Conservation (phyloP, 163 green algal species). For the Scenedesmus sp. region DNA sequence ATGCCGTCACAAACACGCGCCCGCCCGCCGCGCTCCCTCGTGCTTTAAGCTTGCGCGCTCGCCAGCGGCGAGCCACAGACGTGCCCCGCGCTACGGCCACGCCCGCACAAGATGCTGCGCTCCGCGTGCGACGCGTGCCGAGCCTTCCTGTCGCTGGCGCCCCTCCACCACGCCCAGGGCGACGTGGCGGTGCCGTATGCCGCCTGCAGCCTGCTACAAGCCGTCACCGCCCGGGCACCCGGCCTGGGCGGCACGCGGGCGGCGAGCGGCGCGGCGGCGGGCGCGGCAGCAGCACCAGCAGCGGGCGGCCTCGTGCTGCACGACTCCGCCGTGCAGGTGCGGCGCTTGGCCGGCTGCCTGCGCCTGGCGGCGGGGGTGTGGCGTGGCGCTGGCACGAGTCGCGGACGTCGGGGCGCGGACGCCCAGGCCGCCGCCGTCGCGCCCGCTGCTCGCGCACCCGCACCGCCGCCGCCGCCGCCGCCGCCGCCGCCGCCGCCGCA, state of each 20-base stretch:
- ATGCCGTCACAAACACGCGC: too few relatives aligned
- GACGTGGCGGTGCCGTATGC: conserved; percentile 17
- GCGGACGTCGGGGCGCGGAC: too few relatives aligned
- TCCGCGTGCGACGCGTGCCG: background rate
- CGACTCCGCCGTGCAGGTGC: conserved; percentile 32
- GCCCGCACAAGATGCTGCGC: too few relatives aligned
- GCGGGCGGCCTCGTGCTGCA: conserved; percentile 6
- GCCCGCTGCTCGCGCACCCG: background rate
- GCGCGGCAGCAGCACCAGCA: background rate
- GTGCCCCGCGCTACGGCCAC: too few relatives aligned
- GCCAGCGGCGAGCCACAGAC: too few relatives aligned
- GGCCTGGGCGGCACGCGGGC: background rate
- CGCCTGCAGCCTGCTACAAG: conserved; percentile 17
- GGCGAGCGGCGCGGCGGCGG: background rate
- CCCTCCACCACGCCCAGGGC: background rate
- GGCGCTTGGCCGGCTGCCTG: too few relatives aligned
- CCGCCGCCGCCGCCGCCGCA: conserved; percentile 38
- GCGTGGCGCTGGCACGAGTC: too few relatives aligned
- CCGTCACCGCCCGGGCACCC: background rate
- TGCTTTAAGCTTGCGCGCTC: too few relatives aligned
- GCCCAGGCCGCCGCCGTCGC: too few relatives aligned
- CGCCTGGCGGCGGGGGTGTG: too few relatives aligned
- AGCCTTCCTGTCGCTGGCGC: background rate
- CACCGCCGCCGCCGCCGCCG: background rate
- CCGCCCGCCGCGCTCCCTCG: too few relatives aligned